Percentiles rank a stretch among this genome's conserved stretches.
phyloP scores from a whole-genome alignment of 176 grass and related monocot genomes.

The Paspalum notatum region DNA sequence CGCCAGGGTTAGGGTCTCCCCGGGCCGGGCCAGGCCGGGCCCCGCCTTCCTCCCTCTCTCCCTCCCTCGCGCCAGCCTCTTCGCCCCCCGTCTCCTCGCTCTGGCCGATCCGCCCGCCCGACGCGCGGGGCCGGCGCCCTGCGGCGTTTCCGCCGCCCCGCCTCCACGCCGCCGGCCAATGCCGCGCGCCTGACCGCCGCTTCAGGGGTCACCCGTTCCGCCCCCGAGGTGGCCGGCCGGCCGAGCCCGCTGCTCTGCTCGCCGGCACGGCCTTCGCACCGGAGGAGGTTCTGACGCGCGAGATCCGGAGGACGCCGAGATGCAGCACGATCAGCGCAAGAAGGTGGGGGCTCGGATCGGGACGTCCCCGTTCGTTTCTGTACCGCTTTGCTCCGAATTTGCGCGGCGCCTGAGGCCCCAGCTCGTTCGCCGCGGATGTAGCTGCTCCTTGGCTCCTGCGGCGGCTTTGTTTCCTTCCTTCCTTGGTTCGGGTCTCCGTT shows the following conservation, averaged over 20 bases:
- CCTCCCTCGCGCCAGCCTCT: background rate
- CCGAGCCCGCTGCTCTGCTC: background rate
- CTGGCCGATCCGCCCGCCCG: slow-evolving; percentile 37
- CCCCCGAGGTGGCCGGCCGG: background rate
- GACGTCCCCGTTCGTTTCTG: slow-evolving; percentile 31
- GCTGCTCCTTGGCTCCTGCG: background rate
- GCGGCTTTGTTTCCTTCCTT: slow-evolving; percentile 32
- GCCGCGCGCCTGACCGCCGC: slow-evolving; percentile 48
- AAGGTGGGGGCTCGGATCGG: slow-evolving; percentile 63
- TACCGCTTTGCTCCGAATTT: slow-evolving; percentile 15
- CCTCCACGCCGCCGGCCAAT: slow-evolving; percentile 39
- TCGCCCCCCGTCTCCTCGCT: slow-evolving; percentile 27
- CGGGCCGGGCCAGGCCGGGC: background rate
- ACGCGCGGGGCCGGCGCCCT: slow-evolving; percentile 28
- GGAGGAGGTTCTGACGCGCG: slow-evolving; percentile 37
- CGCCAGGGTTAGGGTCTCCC: slow-evolving; percentile 66
- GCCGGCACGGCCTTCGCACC: slow-evolving; percentile 17
- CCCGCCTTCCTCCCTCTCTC: slow-evolving; percentile 9
- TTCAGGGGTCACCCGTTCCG: background rate
- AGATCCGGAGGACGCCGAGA: slow-evolving; percentile 57
- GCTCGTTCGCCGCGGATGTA: background rate
- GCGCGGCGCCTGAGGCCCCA: background rate
- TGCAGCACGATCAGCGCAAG: slow-evolving; percentile 95
- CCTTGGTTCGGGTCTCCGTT: background rate
- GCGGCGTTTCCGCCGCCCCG: slow-evolving; percentile 27